Percentiles rank a stretch among this genome's conserved stretches.
phyloP scores from a whole-genome alignment of 1,139 yeast genomes.

The Pichia sp. region DNA sequence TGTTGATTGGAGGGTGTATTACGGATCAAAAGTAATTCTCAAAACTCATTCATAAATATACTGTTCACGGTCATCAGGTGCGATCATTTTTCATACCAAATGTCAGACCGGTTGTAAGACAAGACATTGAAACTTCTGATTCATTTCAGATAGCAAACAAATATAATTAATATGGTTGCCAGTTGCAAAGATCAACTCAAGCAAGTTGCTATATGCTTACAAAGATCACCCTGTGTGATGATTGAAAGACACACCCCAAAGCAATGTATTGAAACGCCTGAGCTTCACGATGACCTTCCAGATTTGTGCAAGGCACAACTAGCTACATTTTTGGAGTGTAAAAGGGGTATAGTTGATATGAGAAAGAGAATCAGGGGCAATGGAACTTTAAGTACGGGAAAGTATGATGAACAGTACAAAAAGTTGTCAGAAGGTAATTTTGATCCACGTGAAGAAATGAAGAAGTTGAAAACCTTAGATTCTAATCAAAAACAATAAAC shows the following conservation, averaged over 20 bases:
- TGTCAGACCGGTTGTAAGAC: too few species aligned
- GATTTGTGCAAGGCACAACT: slow-evolving; percentile 83
- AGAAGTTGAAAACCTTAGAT: slow-evolving; percentile 53
- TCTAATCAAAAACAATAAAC: slow-evolving; percentile 21
- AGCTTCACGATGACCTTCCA: slow-evolving; percentile 67
- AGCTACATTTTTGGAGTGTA: slow-evolving; percentile 82
- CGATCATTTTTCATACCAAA: not conserved
- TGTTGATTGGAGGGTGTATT: too few species aligned
- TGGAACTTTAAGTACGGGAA: slow-evolving; percentile 88
- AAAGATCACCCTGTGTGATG: slow-evolving; percentile 93
- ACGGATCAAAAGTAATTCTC: too few species aligned
- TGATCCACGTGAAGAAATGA: slow-evolving; percentile 73
- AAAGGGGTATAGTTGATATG: slow-evolving; percentile 80
- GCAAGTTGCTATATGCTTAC: slow-evolving; percentile 91
- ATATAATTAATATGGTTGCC: slow-evolving; percentile 29
- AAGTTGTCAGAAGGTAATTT: slow-evolving; percentile 74
- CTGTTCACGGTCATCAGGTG: too few species aligned
- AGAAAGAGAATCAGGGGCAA: slow-evolving; percentile 88
- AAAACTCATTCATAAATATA: too few species aligned
- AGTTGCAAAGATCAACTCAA: slow-evolving; percentile 84
- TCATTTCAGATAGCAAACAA: not conserved
- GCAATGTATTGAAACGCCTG: slow-evolving; percentile 78
- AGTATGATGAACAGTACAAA: slow-evolving; percentile 78
- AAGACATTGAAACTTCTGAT: not conserved
- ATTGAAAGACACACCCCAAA: slow-evolving; percentile 85